These are phyloP conservation scores for Viridothelium virens DNA, from an alignment of 495 filamentous ascomycete species.

Conservation along the genomic window DNA sequence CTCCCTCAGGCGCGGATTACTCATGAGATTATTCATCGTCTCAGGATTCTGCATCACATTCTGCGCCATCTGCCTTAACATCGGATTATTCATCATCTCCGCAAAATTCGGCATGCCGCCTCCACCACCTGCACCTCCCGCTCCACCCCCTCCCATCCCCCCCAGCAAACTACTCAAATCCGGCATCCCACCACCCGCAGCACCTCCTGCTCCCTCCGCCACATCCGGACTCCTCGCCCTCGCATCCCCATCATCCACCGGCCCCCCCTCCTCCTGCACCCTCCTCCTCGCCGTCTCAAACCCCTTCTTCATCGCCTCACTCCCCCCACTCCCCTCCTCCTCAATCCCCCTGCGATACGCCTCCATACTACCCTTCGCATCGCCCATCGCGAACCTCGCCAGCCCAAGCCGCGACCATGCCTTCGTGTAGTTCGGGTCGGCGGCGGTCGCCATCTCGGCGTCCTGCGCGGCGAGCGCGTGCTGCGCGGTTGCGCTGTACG, in stretches of 20 bases:
- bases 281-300: constrained; percentile 81
- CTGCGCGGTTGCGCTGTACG: constrained; percentile 70
- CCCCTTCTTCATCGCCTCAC: constrained; percentile 86
- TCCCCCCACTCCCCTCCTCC: constrained; percentile 83
- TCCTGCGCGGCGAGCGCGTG: constrained; percentile 74
- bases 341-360: constrained; percentile 92
- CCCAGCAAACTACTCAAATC: constrained; percentile 65
- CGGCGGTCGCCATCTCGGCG: constrained; percentile 75
- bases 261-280: constrained; percentile 62
- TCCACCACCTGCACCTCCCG: constrained; percentile 52
- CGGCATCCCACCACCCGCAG: constrained; percentile 11
- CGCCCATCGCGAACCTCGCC: constrained; percentile 80
- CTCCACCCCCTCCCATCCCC: constrained; percentile 60
- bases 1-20: constrained; percentile 76
- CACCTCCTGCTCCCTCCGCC: constrained; percentile 17
- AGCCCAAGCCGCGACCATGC: constrained; percentile 90
- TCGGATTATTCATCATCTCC: constrained; percentile 90
- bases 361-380: constrained; percentile 85
- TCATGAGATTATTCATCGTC: constrained; percentile 82
- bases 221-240: constrained; percentile 40
- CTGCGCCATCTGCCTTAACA: constrained; percentile 94
- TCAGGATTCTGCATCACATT: constrained; percentile 95
- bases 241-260: constrained; percentile 42
- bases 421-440: constrained; percentile 91
- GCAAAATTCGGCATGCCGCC: constrained; percentile 82